These are phyloP conservation scores for Candida oleophila DNA, from an alignment of 805 yeast genomes.

Conservation along the genomic window DNA sequence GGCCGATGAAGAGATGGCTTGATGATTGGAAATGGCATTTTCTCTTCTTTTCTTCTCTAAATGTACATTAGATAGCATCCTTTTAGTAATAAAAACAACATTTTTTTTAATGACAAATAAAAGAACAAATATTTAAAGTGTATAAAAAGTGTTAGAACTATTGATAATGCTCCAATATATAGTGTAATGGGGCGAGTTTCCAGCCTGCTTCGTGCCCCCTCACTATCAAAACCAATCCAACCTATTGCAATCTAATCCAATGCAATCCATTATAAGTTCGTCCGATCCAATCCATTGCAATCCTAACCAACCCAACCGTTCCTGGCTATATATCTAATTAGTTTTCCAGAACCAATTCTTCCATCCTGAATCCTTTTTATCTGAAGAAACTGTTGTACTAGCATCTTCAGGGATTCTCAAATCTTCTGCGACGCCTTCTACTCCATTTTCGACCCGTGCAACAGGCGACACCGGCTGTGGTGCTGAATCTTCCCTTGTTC, in stretches of 20 bases:
- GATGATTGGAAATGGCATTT: background rate
- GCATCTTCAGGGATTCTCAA: background rate
- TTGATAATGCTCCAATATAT: no score
- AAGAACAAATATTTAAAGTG: background rate
- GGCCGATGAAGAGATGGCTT: conserved; percentile 18
- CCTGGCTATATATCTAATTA: background rate
- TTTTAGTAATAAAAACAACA: background rate
- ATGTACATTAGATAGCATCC: background rate
- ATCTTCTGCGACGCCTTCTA: background rate
- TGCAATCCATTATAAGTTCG: no score
- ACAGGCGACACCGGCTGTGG: background rate
- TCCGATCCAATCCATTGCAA: background rate
- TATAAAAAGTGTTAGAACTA: no score
- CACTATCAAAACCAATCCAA: background rate
- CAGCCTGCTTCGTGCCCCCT: background rate
- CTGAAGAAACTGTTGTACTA: background rate
- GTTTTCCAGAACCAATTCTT: conserved; percentile 3
- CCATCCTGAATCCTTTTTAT: background rate
- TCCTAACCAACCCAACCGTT: background rate
- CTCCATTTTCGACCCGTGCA: background rate
- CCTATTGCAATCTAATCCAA: background rate
- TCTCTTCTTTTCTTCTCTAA: no score
- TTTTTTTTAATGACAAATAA: no score
- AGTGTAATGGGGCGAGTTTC: no score
- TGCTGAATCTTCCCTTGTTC: background rate